A percentile compares a stretch with the other conserved stretches of the same genome.
These are phyloP conservation scores for Fusarium azukiicola DNA, from an alignment of 2,329 filamentous ascomycete species.

Conservation along the genomic window DNA sequence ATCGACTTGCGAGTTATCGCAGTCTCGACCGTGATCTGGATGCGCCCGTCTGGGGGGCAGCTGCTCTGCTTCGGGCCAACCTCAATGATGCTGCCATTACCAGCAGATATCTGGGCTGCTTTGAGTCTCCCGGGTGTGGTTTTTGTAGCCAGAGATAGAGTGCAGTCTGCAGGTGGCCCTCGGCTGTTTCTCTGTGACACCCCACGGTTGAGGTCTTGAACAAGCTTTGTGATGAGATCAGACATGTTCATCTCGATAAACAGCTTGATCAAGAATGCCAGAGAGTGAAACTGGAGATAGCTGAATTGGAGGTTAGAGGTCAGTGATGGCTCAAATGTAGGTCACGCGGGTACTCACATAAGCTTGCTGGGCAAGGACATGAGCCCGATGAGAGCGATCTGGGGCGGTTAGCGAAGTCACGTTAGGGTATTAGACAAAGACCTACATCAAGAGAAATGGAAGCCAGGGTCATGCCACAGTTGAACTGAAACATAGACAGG, in stretches of 20 bases:
- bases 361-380: slow-evolving; percentile 6
- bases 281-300: not conserved
- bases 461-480: slow-evolving; percentile 1
- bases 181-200: not conserved
- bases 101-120: not conserved
- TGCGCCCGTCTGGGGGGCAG: not conserved
- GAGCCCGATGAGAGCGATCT: not conserved
- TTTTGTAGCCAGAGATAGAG: not conserved
- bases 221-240: slow-evolving; percentile 3
- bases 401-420: not conserved
- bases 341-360: not conserved
- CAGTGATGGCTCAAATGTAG: not conserved
- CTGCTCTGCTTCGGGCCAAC: not conserved
- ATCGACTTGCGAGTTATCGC: slow-evolving; percentile 17
- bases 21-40: slow-evolving; percentile 1
- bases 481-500: slow-evolving; percentile 6
- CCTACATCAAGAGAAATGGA: slow-evolving; percentile 2
- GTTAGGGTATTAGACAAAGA: not conserved
- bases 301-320: not conserved
- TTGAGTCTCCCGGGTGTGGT: not conserved
- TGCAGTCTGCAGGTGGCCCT: not conserved
- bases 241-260: slow-evolving; percentile 19
- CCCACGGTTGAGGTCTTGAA: not conserved
- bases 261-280: not conserved
- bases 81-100: not conserved